These are phyloP conservation scores for Hymenoscyphus occultus DNA, from an alignment of 2,329 filamentous ascomycete species.

Conservation along the genomic window DNA sequence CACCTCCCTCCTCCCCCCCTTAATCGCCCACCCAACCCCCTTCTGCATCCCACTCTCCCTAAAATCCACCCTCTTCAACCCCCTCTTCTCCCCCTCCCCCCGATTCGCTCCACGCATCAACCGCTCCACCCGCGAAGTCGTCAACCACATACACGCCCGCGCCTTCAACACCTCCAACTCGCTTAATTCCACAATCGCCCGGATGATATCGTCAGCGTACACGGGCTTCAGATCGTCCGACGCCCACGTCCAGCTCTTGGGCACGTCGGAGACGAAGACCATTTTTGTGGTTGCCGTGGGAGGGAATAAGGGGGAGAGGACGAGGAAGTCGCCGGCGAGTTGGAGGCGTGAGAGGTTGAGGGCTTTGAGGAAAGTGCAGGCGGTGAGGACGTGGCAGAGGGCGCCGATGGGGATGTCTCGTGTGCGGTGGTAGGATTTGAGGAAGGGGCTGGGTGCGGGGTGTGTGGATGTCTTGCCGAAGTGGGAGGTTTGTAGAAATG, in stretches of 20 bases:
- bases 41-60: slow-evolving; percentile 23
- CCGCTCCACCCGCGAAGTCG: slow-evolving; percentile 8
- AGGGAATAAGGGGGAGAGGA: slow-evolving; percentile 4
- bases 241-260: slow-evolving; percentile 20
- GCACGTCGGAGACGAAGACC: slow-evolving; percentile 17
- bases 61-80: slow-evolving; percentile 21
- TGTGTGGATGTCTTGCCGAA: slow-evolving; percentile 12
- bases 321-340: slow-evolving; percentile 22
- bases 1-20: too few relatives aligned
- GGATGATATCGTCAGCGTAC: slow-evolving; percentile 21
- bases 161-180: slow-evolving; percentile 21
- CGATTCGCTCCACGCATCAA: slow-evolving; percentile 10
- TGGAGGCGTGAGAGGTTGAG: slow-evolving; percentile 25
- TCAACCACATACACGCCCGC: slow-evolving; percentile 20
- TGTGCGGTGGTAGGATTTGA: slow-evolving; percentile 18
- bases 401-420: slow-evolving; percentile 28
- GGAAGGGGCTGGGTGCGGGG: slow-evolving; percentile 22
- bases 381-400: slow-evolving; percentile 26
- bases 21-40: slow-evolving; percentile 22
- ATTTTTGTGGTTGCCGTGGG: not conserved
- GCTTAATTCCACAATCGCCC: slow-evolving; percentile 14
- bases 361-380: slow-evolving; percentile 23
- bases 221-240: slow-evolving; percentile 15
- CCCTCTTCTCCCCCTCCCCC: not conserved
- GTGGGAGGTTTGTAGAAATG: not conserved